A percentile compares a stretch with the other conserved stretches of the same genome.
Evolutionary conservation across 2,329 filamentous ascomycete species (phyloP).

Genomic region (Penicillium sp.): DNA sequence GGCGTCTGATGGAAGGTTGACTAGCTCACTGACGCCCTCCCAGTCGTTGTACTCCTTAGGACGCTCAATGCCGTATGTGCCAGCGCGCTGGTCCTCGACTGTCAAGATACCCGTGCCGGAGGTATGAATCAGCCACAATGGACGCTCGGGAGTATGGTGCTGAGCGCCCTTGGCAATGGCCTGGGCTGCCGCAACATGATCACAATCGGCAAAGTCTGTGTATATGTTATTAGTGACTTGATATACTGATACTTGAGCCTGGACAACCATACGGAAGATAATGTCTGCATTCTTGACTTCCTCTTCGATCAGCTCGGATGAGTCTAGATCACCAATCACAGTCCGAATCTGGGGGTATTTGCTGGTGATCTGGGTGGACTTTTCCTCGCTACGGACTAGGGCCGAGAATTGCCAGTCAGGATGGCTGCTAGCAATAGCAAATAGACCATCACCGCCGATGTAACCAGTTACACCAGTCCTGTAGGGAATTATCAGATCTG

Average conservation of each 20-base stretch:
- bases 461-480: slow-evolving; percentile 55
- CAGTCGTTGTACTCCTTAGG: slow-evolving; percentile 48
- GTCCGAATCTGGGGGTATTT: slow-evolving; percentile 43
- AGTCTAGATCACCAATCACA: slow-evolving; percentile 46
- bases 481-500: slow-evolving; percentile 14
- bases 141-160: slow-evolving; percentile 34
- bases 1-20: slow-evolving; percentile 42
- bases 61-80: slow-evolving; percentile 41
- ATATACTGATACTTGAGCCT: no score
- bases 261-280: slow-evolving; percentile 41
- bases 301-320: slow-evolving; percentile 39
- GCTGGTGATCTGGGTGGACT: slow-evolving; percentile 39
- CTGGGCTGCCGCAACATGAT: slow-evolving; percentile 43
- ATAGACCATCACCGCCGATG: slow-evolving; percentile 54
- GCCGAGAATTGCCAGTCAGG: slow-evolving; percentile 48
- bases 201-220: slow-evolving; percentile 43
- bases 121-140: slow-evolving; percentile 46
- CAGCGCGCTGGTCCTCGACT: slow-evolving; percentile 41
- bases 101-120: slow-evolving; percentile 46
- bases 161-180: slow-evolving; percentile 43
- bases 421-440: slow-evolving; percentile 45
- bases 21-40: slow-evolving; percentile 43
- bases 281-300: slow-evolving; percentile 49
- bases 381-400: slow-evolving; percentile 46
- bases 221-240: background rate